Conservation (phyloP, 2,329 filamentous ascomycete species). For the Ophiostoma himal-ulmi region DNA sequence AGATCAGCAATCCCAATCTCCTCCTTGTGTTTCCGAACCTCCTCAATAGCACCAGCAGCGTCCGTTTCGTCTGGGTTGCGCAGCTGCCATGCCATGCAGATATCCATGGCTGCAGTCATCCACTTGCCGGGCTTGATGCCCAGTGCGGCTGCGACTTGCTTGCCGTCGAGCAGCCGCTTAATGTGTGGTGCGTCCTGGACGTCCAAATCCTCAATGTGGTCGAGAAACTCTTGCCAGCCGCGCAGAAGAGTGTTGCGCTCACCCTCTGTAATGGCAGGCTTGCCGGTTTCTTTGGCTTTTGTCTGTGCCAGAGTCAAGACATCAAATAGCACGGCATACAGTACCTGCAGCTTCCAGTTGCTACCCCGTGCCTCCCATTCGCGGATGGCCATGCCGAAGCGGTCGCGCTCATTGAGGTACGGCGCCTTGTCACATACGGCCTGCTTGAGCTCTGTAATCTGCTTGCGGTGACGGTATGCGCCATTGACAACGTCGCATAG, state of each 20-base stretch:
- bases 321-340: conserved; percentile 63
- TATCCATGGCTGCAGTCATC: conserved; percentile 72
- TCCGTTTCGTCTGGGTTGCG: conserved; percentile 65
- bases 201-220: conserved; percentile 50
- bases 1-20: conserved; percentile 44
- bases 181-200: conserved; percentile 53
- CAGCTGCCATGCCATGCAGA: conserved; percentile 84
- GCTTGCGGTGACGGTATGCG: conserved; percentile 25
- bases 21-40: conserved; percentile 46
- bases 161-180: conserved; percentile 67
- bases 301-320: conserved; percentile 35
- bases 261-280: conserved; percentile 15
- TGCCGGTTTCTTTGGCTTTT: background rate
- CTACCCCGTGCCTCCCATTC: conserved; percentile 58
- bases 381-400: conserved; percentile 67
- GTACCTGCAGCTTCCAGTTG: conserved; percentile 65
- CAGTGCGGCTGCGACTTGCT: conserved; percentile 62
- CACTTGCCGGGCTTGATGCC: conserved; percentile 70
- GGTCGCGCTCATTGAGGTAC: conserved; percentile 51
- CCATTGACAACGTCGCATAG: conserved; percentile 55
- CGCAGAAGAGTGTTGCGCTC: conserved; percentile 43
- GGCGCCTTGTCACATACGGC: conserved; percentile 42
- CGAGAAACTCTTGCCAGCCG: conserved; percentile 51
- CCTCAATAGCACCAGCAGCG: conserved; percentile 51
- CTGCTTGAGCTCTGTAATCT: conserved; percentile 40